These are phyloP conservation scores for Boechera retrofracta DNA, from an alignment of 345 rosid species.

Conservation along the genomic window DNA sequence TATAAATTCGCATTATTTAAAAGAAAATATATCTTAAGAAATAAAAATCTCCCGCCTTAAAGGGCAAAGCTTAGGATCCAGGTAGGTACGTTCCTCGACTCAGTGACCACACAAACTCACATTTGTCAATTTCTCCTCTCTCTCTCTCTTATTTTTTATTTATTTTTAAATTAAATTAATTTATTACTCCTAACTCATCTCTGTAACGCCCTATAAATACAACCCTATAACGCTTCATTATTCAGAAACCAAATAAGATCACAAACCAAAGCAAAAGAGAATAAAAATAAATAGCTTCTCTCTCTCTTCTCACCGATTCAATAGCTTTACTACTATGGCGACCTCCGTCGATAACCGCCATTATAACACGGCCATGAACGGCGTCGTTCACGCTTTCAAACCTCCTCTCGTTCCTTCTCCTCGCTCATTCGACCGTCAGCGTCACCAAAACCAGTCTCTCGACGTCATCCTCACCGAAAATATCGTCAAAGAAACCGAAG, in stretches of 20 bases:
- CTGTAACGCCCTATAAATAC: slow-evolving; percentile 44
- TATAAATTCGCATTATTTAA: background rate
- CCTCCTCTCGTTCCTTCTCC: slow-evolving; percentile 45
- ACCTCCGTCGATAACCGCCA: slow-evolving; percentile 85
- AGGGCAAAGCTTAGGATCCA: slow-evolving; percentile 37
- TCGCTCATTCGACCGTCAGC: slow-evolving; percentile 47
- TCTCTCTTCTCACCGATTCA: slow-evolving; percentile 27
- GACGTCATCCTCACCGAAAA: slow-evolving; percentile 3
- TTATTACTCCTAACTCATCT: background rate
- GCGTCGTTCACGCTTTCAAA: slow-evolving; percentile 60
- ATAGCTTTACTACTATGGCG: slow-evolving; percentile 55
- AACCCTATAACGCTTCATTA: background rate
- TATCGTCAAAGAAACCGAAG: slow-evolving; percentile 43
- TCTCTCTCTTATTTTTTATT: background rate
- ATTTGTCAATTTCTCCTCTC: slow-evolving; percentile 31
- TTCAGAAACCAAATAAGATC: background rate
- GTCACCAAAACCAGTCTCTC: slow-evolving; percentile 47
- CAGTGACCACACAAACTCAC: slow-evolving; percentile 34
- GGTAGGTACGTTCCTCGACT: background rate
- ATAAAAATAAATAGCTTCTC: background rate
- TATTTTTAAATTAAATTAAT: background rate
- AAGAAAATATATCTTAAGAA: background rate
- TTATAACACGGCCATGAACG: slow-evolving; percentile 57
- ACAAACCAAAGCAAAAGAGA: background rate
- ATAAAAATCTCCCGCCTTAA: slow-evolving; percentile 36